Base-by-base conservation (phyloP, 2,329 filamentous ascomycete genomes). In the Cladosporium velox region DNA sequence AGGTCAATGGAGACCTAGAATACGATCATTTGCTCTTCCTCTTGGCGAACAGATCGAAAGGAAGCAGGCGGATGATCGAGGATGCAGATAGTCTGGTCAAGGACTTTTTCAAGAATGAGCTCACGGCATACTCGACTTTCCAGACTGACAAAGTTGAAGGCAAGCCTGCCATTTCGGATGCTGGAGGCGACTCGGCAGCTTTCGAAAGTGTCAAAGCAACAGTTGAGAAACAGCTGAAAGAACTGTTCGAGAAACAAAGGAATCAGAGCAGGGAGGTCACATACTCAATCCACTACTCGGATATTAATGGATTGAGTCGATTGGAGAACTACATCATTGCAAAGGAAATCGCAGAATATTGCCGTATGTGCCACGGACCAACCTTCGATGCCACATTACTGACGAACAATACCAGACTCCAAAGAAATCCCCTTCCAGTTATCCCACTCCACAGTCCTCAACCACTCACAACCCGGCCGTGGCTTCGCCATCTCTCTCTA, bases 281-380 rank as follows among this genome's bases (percentile, higher is more conserved):
- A 14, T 74, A 76, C 55, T 76, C 74, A 0, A 73, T 77, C 4
- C 76, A 78, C 58, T 77, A 73, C 59, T 74, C 74, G 1, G 75
- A 77, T 65, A 68, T 77, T 62, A 78, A 78, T 57, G 76, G 76
- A 0, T 64, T 78, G 64, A 76, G 74, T 21, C 67, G 72, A 26
- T 69, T 78, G 60, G 76, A 78, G 65, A 77, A 77, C 65, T 77
- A 77, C 58, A 77, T 77, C 32, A 70, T 77, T 18, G 75, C 73
- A 1, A 70, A 73, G 21, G 76, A 77, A 26, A 41, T 65, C 8
- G 57, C 64, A 18, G 64, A 65, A 8, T 47, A 35, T 10, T 35
- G 38, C 38, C 61, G 61, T 64, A 47, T 34, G 61, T 38, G 6
- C 18, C 2, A 2, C 26, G 8, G 32, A 32, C 7, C 4, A 4